A percentile compares a stretch with the other conserved stretches of the same genome.
phyloP scores from a whole-genome alignment of 2,329 filamentous ascomycete genomes.

The Microcera coccophila region DNA sequence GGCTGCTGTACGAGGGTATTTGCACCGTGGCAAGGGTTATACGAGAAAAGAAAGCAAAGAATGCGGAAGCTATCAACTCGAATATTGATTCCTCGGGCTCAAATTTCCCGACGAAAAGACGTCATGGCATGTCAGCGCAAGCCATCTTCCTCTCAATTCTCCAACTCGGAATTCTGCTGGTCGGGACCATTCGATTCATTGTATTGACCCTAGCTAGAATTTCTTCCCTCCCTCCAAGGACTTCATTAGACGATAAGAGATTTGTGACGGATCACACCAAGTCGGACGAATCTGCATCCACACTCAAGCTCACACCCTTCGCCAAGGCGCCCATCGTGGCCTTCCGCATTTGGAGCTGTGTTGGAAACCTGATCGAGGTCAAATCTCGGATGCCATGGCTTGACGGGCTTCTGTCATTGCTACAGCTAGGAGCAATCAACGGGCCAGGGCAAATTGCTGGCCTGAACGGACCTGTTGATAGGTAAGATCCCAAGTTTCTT shows the following conservation, averaged over 20 bases:
- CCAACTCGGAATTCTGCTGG: constrained; percentile 52
- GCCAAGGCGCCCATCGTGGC: constrained; percentile 63
- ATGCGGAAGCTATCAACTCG: constrained; percentile 13
- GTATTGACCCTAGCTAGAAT: constrained; percentile 62
- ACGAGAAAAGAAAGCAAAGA: constrained; percentile 27
- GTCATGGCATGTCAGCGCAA: constrained; percentile 39
- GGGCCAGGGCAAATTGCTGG: constrained; percentile 73
- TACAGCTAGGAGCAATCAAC: constrained; percentile 68
- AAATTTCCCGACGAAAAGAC: constrained; percentile 13
- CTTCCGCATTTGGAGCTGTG: constrained; percentile 73
- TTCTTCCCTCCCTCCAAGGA: constrained; percentile 60
- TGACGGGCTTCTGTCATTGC: constrained; percentile 66
- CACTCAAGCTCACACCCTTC: constrained; percentile 13
- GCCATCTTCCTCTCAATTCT: constrained; percentile 54
- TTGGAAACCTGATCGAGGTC: constrained; percentile 69
- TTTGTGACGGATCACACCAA: constrained; percentile 13
- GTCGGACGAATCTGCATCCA: constrained; percentile 15
- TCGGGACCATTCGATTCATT: constrained; percentile 63
- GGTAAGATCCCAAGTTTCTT: constrained; percentile 60
- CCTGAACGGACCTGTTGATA: constrained; percentile 77
- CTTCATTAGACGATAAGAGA: constrained; percentile 26
- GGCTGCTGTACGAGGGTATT: constrained; percentile 82
- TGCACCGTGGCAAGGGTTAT: constrained; percentile 60
- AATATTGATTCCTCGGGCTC: constrained; percentile 7
- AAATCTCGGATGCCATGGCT: constrained; percentile 88